These are phyloP conservation scores for Chrysoporthe austroafricana DNA, from an alignment of 2,329 filamentous ascomycete species.

Conservation along the genomic window DNA sequence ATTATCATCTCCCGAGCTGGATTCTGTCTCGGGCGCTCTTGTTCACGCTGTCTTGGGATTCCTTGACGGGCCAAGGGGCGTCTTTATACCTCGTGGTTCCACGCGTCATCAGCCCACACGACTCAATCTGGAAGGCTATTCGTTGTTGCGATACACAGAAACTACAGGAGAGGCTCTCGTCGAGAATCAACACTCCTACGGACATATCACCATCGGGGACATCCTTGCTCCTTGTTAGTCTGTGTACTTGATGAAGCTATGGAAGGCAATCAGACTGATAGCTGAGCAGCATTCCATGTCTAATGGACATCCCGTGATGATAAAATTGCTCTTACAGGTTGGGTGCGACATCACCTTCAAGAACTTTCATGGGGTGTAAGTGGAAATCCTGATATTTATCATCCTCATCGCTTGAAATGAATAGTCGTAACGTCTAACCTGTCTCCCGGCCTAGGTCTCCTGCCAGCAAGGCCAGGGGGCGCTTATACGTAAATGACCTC, in stretches of 20 bases:
- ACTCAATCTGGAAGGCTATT: not conserved
- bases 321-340: not conserved
- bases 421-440: not conserved
- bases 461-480: not conserved
- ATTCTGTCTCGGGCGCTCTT: not conserved
- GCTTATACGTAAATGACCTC: not conserved
- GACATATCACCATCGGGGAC: not conserved
- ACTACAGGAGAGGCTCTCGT: not conserved
- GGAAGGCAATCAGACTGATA: not conserved
- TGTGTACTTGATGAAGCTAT: not conserved
- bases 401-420: not conserved
- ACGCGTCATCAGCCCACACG: not conserved
- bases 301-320: not conserved
- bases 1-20: not conserved
- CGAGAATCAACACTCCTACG: not conserved
- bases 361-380: not conserved
- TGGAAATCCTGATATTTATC: not conserved
- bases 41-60: constrained; percentile 2
- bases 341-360: constrained; percentile 1
- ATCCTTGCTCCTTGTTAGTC: not conserved
- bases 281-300: not conserved
- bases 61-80: not conserved
- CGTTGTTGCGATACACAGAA: not conserved
- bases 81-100: not conserved
- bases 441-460: not conserved